Evolutionary conservation across 1,284 basidiomycete species (phyloP).

Genomic region (Omphalotus olearius): DNA sequence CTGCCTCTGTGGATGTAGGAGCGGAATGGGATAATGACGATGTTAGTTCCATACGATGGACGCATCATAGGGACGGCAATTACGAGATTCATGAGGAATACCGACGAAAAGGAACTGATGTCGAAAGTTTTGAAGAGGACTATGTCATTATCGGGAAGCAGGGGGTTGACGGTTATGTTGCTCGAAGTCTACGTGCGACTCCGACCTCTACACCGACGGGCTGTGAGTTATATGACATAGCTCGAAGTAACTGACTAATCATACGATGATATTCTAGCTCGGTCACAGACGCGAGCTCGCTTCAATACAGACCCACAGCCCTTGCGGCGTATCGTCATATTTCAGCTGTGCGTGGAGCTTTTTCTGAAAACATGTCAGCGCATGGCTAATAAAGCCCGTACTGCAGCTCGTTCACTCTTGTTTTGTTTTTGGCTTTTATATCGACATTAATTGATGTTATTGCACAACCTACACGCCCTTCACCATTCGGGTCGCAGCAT

Average conservation of each 20-base stretch:
- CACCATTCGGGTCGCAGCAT: constrained; percentile 52
- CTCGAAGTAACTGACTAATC: too few relatives aligned
- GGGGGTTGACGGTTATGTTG: neutral
- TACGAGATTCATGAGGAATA: neutral
- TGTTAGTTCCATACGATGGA: constrained; percentile 8
- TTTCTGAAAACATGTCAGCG: neutral
- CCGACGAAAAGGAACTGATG: neutral
- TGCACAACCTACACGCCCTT: constrained; percentile 26
- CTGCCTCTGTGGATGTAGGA: neutral
- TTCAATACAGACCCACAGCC: neutral
- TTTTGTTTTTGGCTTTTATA: constrained; percentile 42
- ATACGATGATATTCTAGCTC: too few relatives aligned
- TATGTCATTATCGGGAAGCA: neutral
- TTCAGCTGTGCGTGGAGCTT: neutral
- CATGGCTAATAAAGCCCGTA: neutral
- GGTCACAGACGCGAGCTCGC: too few relatives aligned
- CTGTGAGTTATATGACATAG: neutral
- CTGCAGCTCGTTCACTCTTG: constrained; percentile 32
- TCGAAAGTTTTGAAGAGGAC: neutral
- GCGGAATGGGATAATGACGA: neutral
- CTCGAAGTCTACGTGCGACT: neutral
- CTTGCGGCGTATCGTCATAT: constrained; percentile 3
- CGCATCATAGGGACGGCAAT: neutral
- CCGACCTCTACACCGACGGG: neutral
- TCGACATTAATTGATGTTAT: constrained; percentile 46